These are phyloP conservation scores for Cercophora sp. DNA, from an alignment of 495 filamentous ascomycete species.

Conservation along the genomic window DNA sequence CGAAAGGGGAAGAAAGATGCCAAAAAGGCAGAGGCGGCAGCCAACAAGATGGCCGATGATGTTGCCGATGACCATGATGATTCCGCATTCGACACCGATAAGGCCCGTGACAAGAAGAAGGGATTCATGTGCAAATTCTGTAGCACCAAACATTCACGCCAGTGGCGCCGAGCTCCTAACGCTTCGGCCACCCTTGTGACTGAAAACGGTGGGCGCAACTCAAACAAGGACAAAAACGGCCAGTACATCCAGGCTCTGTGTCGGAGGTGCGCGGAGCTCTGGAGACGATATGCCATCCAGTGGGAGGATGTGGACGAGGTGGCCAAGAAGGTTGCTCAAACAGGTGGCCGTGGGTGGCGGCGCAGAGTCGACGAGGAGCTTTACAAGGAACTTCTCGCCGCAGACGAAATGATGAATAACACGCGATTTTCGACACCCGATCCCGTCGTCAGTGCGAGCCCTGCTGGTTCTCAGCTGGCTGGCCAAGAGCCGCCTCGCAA, in stretches of 20 bases:
- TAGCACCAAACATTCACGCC: slow-evolving; percentile 66
- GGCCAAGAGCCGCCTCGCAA: slow-evolving; percentile 48
- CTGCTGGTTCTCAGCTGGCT: slow-evolving; percentile 21
- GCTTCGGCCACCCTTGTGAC: slow-evolving; percentile 68
- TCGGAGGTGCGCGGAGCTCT: slow-evolving; percentile 81
- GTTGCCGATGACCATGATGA: slow-evolving; percentile 92
- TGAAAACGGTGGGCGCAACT: slow-evolving; percentile 59
- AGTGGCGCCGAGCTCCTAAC: slow-evolving; percentile 88
- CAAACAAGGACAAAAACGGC: slow-evolving; percentile 67
- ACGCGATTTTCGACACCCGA: slow-evolving; percentile 39
- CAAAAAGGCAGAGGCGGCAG: slow-evolving; percentile 57
- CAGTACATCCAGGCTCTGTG: slow-evolving; percentile 81
- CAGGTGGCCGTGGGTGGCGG: slow-evolving; percentile 82
- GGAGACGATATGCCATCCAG: slow-evolving; percentile 91
- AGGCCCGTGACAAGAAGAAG: slow-evolving; percentile 72
- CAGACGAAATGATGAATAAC: slow-evolving; percentile 47
- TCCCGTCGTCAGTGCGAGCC: slow-evolving; percentile 42
- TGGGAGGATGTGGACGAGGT: slow-evolving; percentile 96
- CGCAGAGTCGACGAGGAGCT: slow-evolving; percentile 88
- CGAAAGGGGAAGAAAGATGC: slow-evolving; percentile 84
- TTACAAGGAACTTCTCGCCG: slow-evolving; percentile 65
- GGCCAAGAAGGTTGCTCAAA: slow-evolving; percentile 78
- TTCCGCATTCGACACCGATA: slow-evolving; percentile 91
- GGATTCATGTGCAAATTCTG: slow-evolving; percentile 96
- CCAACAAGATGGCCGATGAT: slow-evolving; percentile 79